Evolutionary conservation across 108 stramenopile genomes (phyloP).

Genomic region (Mediolabrus comicus): DNA sequence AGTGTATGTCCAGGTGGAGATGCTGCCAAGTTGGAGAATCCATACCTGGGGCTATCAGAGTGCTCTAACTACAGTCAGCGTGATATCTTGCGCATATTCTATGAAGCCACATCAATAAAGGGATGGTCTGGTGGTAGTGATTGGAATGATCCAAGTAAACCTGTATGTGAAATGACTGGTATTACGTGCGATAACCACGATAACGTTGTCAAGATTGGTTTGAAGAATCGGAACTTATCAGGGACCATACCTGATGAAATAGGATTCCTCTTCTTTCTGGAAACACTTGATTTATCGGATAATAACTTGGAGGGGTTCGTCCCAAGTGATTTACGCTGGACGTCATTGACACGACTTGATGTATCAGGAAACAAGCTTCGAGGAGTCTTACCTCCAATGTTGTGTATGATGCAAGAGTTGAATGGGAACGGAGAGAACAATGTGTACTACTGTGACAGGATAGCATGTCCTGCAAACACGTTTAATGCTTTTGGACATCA

Average conservation of each 20-base stretch:
- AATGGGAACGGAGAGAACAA: conserved; percentile 50
- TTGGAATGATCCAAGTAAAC: conserved; percentile 15
- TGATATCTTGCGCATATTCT: conserved; percentile 35
- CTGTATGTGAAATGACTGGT: conserved; percentile 53
- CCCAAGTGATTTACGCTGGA: conserved; percentile 56
- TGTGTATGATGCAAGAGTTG: conserved; percentile 54
- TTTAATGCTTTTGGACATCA: conserved; percentile 33
- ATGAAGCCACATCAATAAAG: conserved; percentile 15
- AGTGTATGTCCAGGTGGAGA: conserved; percentile 26
- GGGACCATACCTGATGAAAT: conserved; percentile 54
- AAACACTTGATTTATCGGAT: conserved; percentile 53
- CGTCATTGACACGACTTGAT: conserved; percentile 46
- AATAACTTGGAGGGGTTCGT: conserved; percentile 51
- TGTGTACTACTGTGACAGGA: conserved; percentile 48
- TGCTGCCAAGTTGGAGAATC: conserved; percentile 22
- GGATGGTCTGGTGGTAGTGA: conserved; percentile 33
- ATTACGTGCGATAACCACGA: conserved; percentile 51
- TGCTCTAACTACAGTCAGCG: conserved; percentile 35
- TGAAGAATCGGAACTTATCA: conserved; percentile 33
- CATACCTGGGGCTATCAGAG: conserved; percentile 39
- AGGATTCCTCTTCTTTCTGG: conserved; percentile 47
- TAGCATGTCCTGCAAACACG: conserved; percentile 51
- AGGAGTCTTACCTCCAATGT: conserved; percentile 52
- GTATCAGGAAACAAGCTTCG: conserved; percentile 52
- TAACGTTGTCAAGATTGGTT: conserved; percentile 33